These are phyloP conservation scores for Theobroma cacao DNA, from an alignment of 345 rosid genomes.

Conservation along the genomic window DNA sequence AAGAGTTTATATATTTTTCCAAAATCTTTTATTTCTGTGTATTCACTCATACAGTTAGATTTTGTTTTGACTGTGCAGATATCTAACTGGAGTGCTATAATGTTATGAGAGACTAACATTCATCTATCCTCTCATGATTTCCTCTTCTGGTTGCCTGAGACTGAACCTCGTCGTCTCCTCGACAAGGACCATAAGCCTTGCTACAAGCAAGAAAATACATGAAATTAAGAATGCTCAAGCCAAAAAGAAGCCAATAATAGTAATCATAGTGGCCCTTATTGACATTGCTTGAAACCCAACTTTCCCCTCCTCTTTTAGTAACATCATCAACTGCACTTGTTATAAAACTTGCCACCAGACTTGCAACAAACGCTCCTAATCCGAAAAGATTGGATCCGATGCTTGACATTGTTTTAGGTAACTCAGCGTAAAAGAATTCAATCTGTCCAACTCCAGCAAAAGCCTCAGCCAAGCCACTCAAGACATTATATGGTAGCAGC, in stretches of 20 bases:
- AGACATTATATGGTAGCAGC: constrained; percentile 35
- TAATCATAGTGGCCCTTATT: constrained; percentile 54
- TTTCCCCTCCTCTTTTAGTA: constrained; percentile 24
- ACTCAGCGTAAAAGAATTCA: constrained; percentile 52
- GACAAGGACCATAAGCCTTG: constrained; percentile 43
- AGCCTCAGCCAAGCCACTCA: constrained; percentile 45
- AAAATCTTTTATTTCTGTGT: neutral
- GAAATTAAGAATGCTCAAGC: constrained; percentile 37
- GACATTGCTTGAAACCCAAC: constrained; percentile 51
- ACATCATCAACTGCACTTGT: constrained; percentile 27
- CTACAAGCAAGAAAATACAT: constrained; percentile 35
- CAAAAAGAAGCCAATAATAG: constrained; percentile 45
- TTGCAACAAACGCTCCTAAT: constrained; percentile 31
- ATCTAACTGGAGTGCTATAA: neutral
- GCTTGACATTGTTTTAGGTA: constrained; percentile 55
- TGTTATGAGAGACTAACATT: neutral
- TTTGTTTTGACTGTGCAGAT: neutral
- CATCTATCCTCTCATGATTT: neutral
- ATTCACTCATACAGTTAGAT: neutral
- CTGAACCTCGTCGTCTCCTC: neutral
- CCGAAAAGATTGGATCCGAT: constrained; percentile 34
- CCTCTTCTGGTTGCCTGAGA: neutral
- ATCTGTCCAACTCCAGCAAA: constrained; percentile 39
- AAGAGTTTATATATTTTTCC: neutral
- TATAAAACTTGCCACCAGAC: constrained; percentile 40